Conservation (phyloP, 768 basidiomycete genomes). For the Boletus rufocinnamomeus region DNA sequence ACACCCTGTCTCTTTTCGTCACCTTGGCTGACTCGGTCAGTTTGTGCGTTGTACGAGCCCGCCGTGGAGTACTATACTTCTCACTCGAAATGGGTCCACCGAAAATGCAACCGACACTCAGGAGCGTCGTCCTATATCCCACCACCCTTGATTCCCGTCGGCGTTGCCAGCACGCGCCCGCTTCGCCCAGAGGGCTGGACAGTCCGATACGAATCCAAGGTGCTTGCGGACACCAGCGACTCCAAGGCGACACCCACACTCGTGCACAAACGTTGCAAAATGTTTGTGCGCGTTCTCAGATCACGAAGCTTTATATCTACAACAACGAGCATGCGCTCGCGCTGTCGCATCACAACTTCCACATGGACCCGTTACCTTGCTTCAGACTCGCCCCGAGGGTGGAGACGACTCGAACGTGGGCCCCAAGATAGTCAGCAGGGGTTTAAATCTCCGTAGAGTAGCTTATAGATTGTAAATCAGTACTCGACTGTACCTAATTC, state of each 20-base stretch:
- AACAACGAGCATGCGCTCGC: constrained; percentile 83
- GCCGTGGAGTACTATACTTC: constrained; percentile 92
- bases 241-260: constrained; percentile 65
- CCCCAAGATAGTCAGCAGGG: too few relatives aligned
- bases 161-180: constrained; percentile 47
- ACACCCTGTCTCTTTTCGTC: neutral
- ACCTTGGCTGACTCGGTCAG: constrained; percentile 38
- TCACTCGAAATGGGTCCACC: constrained; percentile 88
- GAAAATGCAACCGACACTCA: constrained; percentile 85
- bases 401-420: too few relatives aligned
- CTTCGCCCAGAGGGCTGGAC: constrained; percentile 90
- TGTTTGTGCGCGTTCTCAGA: constrained; percentile 43
- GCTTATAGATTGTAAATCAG: too few relatives aligned
- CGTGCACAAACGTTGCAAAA: neutral
- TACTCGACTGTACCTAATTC: too few relatives aligned
- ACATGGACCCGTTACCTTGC: too few relatives aligned
- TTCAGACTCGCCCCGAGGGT: too few relatives aligned
- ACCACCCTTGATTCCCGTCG: constrained; percentile 49
- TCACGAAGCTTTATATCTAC: constrained; percentile 90
- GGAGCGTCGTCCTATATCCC: constrained; percentile 53
- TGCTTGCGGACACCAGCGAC: constrained; percentile 90
- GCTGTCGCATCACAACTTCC: constrained; percentile 79
- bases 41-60: constrained; percentile 85
- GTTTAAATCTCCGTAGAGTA: too few relatives aligned
- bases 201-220: constrained; percentile 95